Conservation (phyloP, 208 protist genomes). For the Trypanosoma vivax region DNA sequence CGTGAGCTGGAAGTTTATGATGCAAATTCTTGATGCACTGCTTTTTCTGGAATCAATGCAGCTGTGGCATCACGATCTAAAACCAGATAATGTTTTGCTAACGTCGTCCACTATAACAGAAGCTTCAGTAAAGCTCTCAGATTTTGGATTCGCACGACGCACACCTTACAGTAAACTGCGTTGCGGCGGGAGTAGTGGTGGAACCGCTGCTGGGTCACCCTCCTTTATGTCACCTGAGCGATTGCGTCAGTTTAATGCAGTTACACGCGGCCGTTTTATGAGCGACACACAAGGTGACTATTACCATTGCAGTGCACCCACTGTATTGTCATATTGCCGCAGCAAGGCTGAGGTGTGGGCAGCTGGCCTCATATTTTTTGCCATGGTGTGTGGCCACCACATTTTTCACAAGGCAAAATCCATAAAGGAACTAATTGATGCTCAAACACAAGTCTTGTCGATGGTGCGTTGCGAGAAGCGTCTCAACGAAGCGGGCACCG, state of each 20-base stretch:
- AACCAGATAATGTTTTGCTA: conserved; percentile 45
- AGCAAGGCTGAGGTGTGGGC: conserved; percentile 27
- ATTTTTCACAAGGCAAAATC: conserved; percentile 3
- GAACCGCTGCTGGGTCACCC: conserved; percentile 10
- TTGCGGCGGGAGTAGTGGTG: background rate
- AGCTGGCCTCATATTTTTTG: conserved; percentile 28
- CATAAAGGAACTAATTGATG: background rate
- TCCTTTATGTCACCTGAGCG: conserved; percentile 13
- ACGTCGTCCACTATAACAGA: conserved; percentile 1
- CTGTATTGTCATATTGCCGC: background rate
- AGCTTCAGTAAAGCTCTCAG: conserved; percentile 2
- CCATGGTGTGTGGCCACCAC: conserved; percentile 14
- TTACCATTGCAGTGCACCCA: background rate
- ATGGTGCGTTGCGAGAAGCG: background rate
- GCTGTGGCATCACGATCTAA: conserved; percentile 48
- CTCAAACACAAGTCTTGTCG: background rate
- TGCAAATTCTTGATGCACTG: conserved; percentile 11
- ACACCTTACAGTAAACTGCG: background rate
- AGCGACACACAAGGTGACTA: too few relatives aligned
- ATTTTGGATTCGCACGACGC: conserved; percentile 14
- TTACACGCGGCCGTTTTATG: background rate
- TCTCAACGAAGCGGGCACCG: background rate
- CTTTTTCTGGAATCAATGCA: conserved; percentile 8
- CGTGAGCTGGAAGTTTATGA: background rate
- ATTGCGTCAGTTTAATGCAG: conserved; percentile 1